Evolutionary conservation across 805 yeast species (phyloP).

Genomic region (Kuraishia floccosa): DNA sequence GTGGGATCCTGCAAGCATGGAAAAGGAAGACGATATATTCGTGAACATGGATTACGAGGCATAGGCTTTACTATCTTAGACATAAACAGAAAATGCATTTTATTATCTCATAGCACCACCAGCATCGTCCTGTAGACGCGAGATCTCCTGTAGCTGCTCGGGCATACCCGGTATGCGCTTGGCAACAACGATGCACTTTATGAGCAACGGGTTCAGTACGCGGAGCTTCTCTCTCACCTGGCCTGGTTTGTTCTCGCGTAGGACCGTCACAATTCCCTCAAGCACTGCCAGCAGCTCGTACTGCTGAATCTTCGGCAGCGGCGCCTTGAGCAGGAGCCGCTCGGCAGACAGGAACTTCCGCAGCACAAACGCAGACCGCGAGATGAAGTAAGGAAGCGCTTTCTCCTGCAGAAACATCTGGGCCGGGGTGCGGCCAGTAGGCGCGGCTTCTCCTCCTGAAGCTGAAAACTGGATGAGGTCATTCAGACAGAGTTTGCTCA

Average conservation of each 20-base stretch:
- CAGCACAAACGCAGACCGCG: constrained; percentile 50
- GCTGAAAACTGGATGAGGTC: constrained; percentile 34
- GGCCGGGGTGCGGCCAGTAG: constrained; percentile 3
- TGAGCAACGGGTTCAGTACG: constrained; percentile 11
- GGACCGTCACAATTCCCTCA: constrained; percentile 22
- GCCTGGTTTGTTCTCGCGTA: neutral
- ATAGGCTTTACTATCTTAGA: too few species aligned
- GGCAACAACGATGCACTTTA: constrained; percentile 10
- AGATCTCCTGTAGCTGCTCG: too few species aligned
- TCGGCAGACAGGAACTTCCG: constrained; percentile 56
- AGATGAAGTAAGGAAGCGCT: constrained; percentile 32
- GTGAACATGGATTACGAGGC: too few species aligned
- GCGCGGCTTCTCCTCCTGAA: constrained; percentile 10
- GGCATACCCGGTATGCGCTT: constrained; percentile 8
- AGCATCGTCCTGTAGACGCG: too few species aligned
- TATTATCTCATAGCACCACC: too few species aligned
- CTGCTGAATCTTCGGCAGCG: constrained; percentile 56
- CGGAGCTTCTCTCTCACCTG: neutral
- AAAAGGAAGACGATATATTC: too few species aligned
- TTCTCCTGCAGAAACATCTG: constrained; percentile 2
- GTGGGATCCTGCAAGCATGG: constrained; percentile 3
- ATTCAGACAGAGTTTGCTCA: constrained; percentile 45
- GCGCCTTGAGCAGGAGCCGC: constrained; percentile 45
- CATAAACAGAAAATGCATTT: too few species aligned
- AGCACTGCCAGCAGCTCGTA: constrained; percentile 43